Evolutionary conservation across 345 rosid genomes (phyloP).

Genomic region (Raphanus sativus): DNA sequence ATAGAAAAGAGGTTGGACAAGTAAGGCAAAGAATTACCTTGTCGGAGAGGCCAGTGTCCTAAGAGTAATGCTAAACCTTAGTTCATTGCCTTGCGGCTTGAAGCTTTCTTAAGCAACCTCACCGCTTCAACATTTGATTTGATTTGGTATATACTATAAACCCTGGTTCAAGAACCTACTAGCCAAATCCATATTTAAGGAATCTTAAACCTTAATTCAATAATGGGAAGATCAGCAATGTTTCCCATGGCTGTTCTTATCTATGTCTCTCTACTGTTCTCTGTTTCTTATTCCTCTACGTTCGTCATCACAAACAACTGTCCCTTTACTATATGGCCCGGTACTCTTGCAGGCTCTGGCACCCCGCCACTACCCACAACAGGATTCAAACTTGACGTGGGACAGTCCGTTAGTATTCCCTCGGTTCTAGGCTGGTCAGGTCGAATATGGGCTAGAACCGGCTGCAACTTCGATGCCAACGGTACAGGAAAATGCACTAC

Average conservation of each 20-base stretch:
- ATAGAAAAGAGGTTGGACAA: slow-evolving; percentile 24
- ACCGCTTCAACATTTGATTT: slow-evolving; percentile 38
- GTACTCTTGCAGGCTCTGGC: slow-evolving; percentile 80
- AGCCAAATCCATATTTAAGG: slow-evolving; percentile 20
- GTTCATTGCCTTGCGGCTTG: slow-evolving; percentile 52
- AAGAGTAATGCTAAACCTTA: slow-evolving; percentile 58
- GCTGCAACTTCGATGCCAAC: slow-evolving; percentile 62
- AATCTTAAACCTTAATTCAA: neutral
- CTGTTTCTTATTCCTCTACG: slow-evolving; percentile 44
- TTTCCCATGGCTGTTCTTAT: slow-evolving; percentile 40
- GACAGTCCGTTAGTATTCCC: slow-evolving; percentile 57
- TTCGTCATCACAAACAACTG: slow-evolving; percentile 72
- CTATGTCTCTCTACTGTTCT: slow-evolving; percentile 36
- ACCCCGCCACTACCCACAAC: slow-evolving; percentile 70
- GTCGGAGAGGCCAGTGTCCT: slow-evolving; percentile 41
- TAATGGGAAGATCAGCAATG: slow-evolving; percentile 27
- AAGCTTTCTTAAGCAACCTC: slow-evolving; percentile 48
- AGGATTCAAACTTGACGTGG: slow-evolving; percentile 63
- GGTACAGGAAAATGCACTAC: slow-evolving; percentile 73
- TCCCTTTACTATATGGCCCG: slow-evolving; percentile 82
- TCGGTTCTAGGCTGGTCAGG: slow-evolving; percentile 82
- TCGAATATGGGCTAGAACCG: slow-evolving; percentile 87
- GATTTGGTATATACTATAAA: slow-evolving; percentile 27
- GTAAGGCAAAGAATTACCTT: slow-evolving; percentile 74
- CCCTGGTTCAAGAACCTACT: slow-evolving; percentile 30